Evolutionary conservation across 768 basidiomycete species (phyloP), one percentile per base, ranked within the genome.

Genomic region (Postia placenta): DNA sequence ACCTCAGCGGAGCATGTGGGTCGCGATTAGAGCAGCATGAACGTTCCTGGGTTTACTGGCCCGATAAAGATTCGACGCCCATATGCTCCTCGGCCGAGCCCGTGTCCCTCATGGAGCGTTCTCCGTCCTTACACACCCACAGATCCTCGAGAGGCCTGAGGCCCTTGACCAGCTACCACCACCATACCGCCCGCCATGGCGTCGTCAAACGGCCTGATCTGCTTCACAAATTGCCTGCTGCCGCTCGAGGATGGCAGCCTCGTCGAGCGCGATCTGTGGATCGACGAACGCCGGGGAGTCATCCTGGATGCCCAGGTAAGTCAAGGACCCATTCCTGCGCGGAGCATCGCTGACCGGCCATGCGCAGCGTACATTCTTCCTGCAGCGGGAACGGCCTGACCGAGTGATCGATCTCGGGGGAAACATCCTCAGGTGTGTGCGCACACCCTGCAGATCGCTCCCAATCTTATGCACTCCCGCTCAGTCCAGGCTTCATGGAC

Each of bases 171-270:
- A 11, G n/a, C 15, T 12, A 45, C 23, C 17, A 28, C 19, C 23
- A 6, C 15, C 38, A 41, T 33, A 22, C n/a, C n/a, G n/a, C n/a
- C n/a, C n/a, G 45, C 42, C 17, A 70, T 70, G 69, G 35, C 58
- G 51, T 71, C 75, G 45, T 37, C 69, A 3, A 89, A 90, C 65
- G 79, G 78, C 40, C 74, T 92, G 22, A 68, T 91, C 44, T 88
- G 91, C 67, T 91, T 93, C 68, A 92, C 91, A 33, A 92, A 93
- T 66, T 91, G 91, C 57, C 65, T 86, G 48, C 72, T 94, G 22
- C 81, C 86, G 1, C 77, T 74, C 48, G 89, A 92, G 62, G 88
- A 92, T 60, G 91, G 91, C 15, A 78, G 73, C 44, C 73, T 92
- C 15, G 64, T 85, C 28, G 72, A 83, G 62, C 78, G 80, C 58